Conservation (phyloP, 495 filamentous ascomycete species). For the Lasiosphaeria miniovina region DNA sequence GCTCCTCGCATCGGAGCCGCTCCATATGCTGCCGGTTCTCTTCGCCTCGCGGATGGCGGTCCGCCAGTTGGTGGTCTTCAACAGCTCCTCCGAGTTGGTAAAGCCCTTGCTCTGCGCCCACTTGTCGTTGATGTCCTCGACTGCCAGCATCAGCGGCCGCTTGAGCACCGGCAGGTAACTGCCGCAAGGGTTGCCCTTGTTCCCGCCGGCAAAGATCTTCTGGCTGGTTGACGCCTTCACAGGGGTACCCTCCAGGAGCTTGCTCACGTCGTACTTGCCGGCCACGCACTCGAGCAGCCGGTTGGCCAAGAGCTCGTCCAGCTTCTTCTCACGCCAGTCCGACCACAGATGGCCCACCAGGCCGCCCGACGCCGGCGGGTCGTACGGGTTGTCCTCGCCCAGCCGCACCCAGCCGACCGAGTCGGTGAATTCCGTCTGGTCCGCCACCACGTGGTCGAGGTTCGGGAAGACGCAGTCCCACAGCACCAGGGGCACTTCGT, state of each 20-base stretch:
- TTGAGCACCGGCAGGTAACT: conserved; percentile 70
- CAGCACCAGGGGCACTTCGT: conserved; percentile 81
- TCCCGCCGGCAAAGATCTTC: conserved; percentile 70
- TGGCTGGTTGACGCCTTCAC: conserved; percentile 38
- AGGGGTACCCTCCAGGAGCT: conserved; percentile 11
- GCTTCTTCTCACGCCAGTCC: conserved; percentile 76
- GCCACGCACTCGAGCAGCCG: conserved; percentile 62
- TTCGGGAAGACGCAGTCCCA: conserved; percentile 91
- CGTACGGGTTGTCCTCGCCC: conserved; percentile 52
- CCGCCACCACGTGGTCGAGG: conserved; percentile 34
- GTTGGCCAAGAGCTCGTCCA: conserved; percentile 79
- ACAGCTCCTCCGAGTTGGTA: conserved; percentile 43
- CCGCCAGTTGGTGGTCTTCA: conserved; percentile 33
- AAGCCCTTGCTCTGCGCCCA: conserved; percentile 71
- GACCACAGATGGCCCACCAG: conserved; percentile 75
- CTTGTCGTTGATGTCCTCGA: conserved; percentile 72
- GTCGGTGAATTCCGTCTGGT: conserved; percentile 38
- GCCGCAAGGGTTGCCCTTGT: conserved; percentile 56
- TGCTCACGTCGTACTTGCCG: conserved; percentile 43
- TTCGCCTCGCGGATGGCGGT: conserved; percentile 26
- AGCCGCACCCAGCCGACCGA: conserved; percentile 77
- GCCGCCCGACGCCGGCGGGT: conserved; percentile 58
- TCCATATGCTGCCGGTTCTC: conserved; percentile 23
- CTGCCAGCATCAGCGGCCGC: conserved; percentile 57
- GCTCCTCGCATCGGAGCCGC: no score